These are phyloP conservation scores for Apophysomyces ossiformis DNA, from an alignment of 371 early-diverging fungal genomes.

Conservation along the genomic window DNA sequence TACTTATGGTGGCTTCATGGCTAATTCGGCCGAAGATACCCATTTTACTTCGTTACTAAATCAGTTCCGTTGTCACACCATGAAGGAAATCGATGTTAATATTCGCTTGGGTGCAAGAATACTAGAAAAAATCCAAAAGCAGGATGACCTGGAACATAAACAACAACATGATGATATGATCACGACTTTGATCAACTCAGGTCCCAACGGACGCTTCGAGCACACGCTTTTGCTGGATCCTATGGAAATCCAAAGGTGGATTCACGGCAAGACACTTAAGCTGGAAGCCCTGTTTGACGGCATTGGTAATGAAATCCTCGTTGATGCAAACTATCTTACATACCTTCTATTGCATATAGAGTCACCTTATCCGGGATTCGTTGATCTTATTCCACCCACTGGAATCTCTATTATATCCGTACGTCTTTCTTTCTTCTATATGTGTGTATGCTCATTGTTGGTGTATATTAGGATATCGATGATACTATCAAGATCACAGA, in stretches of 20 bases:
- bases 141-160: slow-evolving; percentile 15
- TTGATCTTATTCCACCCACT: slow-evolving; percentile 53
- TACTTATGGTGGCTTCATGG: slow-evolving; percentile 41
- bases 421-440: slow-evolving; percentile 10
- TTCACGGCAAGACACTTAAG: slow-evolving; percentile 3
- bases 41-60: slow-evolving; percentile 44
- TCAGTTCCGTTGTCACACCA: slow-evolving; percentile 49
- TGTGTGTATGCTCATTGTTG: not conserved
- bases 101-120: slow-evolving; percentile 15
- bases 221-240: slow-evolving; percentile 25
- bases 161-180: slow-evolving; percentile 29
- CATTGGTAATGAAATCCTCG: slow-evolving; percentile 14
- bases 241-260: slow-evolving; percentile 1
- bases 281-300: slow-evolving; percentile 27
- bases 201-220: slow-evolving; percentile 42
- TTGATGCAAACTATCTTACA: not conserved
- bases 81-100: slow-evolving; percentile 29
- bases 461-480: slow-evolving; percentile 53
- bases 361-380: slow-evolving; percentile 37
- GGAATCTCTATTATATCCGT: slow-evolving; percentile 63
- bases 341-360: not conserved
- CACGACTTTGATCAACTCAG: slow-evolving; percentile 34
- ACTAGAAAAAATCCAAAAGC: not conserved
- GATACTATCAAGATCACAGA: slow-evolving; percentile 69
- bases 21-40: slow-evolving; percentile 42